Evolutionary conservation across 345 rosid genomes (phyloP).

Genomic region (Euphorbia pulcherrima): DNA sequence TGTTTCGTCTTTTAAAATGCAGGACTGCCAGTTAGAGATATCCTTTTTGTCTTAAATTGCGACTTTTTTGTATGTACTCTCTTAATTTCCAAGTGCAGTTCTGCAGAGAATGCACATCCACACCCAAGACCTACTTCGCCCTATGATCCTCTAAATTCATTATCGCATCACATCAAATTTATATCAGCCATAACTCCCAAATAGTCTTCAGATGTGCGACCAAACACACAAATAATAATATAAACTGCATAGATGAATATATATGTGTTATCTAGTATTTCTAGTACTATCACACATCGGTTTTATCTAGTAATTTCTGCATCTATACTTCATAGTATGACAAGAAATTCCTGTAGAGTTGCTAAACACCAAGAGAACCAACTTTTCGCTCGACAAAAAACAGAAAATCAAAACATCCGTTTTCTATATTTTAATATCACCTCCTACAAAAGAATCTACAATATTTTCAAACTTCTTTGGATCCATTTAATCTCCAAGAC

Average conservation of each 20-base stretch:
- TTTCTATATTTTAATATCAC: not conserved
- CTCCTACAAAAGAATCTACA: not conserved
- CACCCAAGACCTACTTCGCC: not conserved
- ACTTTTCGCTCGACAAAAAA: too few relatives aligned
- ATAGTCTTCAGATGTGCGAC: not conserved
- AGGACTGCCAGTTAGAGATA: not conserved
- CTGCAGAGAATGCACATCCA: not conserved
- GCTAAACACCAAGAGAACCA: not conserved
- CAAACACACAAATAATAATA: not conserved
- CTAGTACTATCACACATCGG: not conserved
- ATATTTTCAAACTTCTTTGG: not conserved
- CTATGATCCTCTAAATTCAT: conserved; percentile 3
- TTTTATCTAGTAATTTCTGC: not conserved
- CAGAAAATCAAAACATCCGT: not conserved
- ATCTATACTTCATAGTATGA: not conserved
- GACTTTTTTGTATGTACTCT: not conserved
- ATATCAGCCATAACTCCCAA: not conserved
- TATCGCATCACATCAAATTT: not conserved
- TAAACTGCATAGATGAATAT: not conserved
- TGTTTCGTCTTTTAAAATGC: not conserved
- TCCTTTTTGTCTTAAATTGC: not conserved
- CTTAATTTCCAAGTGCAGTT: not conserved
- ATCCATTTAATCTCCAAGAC: not conserved
- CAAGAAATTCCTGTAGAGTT: not conserved
- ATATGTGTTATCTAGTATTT: not conserved